These are phyloP conservation scores for Vaccinium darrowii DNA, from an alignment of 148 eudicot species.

Conservation along the genomic window DNA sequence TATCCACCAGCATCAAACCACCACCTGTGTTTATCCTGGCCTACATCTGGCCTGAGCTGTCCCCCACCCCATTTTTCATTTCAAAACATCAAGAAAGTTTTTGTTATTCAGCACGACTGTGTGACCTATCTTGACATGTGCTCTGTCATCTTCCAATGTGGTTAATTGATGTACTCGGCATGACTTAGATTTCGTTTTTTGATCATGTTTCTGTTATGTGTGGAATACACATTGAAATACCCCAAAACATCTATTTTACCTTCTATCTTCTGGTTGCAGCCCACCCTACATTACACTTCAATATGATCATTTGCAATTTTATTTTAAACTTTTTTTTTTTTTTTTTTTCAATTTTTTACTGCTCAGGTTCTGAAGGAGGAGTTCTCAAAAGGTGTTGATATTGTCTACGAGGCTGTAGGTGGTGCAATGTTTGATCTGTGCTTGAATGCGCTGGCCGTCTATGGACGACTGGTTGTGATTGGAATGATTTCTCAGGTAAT, in stretches of 20 bases:
- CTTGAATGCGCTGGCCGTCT: slow-evolving; percentile 76
- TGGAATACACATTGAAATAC: neutral
- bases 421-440: slow-evolving; percentile 88
- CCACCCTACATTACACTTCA: neutral
- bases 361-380: slow-evolving; percentile 80
- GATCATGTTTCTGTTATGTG: neutral
- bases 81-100: neutral
- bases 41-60: neutral
- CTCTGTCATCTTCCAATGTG: neutral
- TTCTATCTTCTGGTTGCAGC: neutral
- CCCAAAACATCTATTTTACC: neutral
- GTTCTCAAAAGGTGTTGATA: slow-evolving; percentile 84
- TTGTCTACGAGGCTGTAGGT: slow-evolving; percentile 90
- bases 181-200: neutral
- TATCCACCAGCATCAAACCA: neutral
- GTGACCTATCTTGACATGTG: neutral
- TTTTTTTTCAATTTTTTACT: neutral
- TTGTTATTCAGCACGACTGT: neutral
- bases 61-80: neutral
- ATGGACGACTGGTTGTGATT: slow-evolving; percentile 85
- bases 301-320: neutral
- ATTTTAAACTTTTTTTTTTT: neutral
- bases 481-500: slow-evolving; percentile 99
- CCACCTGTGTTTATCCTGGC: neutral
- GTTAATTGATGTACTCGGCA: neutral